Evolutionary conservation across 2,329 filamentous ascomycete genomes (phyloP).

Genomic region (Pyricularia sp.): DNA sequence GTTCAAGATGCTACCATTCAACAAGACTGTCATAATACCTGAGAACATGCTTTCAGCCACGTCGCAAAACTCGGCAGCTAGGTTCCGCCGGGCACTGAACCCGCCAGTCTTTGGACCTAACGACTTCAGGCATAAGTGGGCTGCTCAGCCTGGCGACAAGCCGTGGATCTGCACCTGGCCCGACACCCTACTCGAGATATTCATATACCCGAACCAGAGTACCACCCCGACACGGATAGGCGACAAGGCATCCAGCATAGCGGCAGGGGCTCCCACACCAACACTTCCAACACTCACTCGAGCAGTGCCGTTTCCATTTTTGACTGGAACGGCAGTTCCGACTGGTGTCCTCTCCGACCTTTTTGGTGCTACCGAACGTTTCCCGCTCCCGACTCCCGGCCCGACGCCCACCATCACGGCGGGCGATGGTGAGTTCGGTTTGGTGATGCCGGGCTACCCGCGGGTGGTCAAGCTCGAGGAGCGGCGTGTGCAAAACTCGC

Average conservation of each 20-base stretch:
- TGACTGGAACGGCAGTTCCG: not conserved
- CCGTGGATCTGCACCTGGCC: slow-evolving; percentile 53
- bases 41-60: slow-evolving; percentile 26
- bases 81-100: slow-evolving; percentile 3
- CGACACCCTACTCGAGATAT: slow-evolving; percentile 43
- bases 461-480: slow-evolving; percentile 46
- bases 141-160: slow-evolving; percentile 36
- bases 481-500: slow-evolving; percentile 30
- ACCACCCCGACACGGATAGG: not conserved
- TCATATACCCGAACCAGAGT: slow-evolving; percentile 47
- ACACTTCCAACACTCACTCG: not conserved
- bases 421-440: slow-evolving; percentile 9
- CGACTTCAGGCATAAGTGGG: slow-evolving; percentile 27
- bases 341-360: not conserved
- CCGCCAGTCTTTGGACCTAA: slow-evolving; percentile 4
- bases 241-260: not conserved
- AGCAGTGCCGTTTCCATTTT: not conserved
- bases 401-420: slow-evolving; percentile 8
- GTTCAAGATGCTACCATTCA: slow-evolving; percentile 37
- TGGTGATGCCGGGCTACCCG: slow-evolving; percentile 31
- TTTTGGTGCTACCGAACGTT: not conserved
- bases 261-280: not conserved
- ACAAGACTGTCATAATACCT: slow-evolving; percentile 46
- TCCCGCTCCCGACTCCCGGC: slow-evolving; percentile 8
- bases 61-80: not conserved